Evolutionary conservation across 768 basidiomycete species (phyloP).

Genomic region (Fibroporia radiculosa): DNA sequence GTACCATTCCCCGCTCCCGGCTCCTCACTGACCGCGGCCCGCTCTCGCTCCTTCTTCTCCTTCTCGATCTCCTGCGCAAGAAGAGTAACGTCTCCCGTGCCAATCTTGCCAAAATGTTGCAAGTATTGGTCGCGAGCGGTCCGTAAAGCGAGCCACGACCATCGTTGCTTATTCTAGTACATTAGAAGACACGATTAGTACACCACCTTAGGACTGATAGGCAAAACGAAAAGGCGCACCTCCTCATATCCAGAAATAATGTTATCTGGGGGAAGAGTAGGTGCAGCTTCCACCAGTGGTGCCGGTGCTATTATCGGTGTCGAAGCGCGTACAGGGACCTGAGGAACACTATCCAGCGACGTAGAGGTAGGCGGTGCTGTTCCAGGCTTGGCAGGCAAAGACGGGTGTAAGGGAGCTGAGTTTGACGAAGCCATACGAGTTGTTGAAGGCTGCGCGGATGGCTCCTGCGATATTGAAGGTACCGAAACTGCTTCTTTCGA

Average conservation of each 20-base stretch:
- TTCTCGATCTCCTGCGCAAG: slow-evolving; percentile 26
- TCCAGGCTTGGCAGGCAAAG: slow-evolving; percentile 65
- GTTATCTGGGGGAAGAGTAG: slow-evolving; percentile 32
- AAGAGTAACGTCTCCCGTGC: slow-evolving; percentile 56
- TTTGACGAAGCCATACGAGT: slow-evolving; percentile 25
- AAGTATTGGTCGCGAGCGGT: slow-evolving; percentile 66
- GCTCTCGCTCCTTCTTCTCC: slow-evolving; percentile 21
- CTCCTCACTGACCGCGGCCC: slow-evolving; percentile 27
- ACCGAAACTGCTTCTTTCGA: too few relatives aligned
- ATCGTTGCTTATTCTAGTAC: slow-evolving; percentile 62
- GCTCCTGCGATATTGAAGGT: slow-evolving; percentile 3
- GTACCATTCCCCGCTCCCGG: slow-evolving; percentile 17
- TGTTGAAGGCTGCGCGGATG: slow-evolving; percentile 1
- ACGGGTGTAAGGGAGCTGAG: slow-evolving; percentile 52
- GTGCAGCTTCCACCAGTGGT: slow-evolving; percentile 15
- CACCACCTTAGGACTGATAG: neutral
- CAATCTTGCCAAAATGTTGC: slow-evolving; percentile 77
- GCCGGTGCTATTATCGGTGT: slow-evolving; percentile 12
- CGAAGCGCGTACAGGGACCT: slow-evolving; percentile 17
- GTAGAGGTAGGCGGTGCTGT: slow-evolving; percentile 25
- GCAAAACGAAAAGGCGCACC: slow-evolving; percentile 29
- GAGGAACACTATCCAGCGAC: slow-evolving; percentile 19
- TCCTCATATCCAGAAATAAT: slow-evolving; percentile 56
- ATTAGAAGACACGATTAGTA: neutral
- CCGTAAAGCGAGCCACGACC: slow-evolving; percentile 77